Evolutionary conservation across 1,284 basidiomycete genomes (phyloP).

Genomic region (Ceratobasidium sp.): DNA sequence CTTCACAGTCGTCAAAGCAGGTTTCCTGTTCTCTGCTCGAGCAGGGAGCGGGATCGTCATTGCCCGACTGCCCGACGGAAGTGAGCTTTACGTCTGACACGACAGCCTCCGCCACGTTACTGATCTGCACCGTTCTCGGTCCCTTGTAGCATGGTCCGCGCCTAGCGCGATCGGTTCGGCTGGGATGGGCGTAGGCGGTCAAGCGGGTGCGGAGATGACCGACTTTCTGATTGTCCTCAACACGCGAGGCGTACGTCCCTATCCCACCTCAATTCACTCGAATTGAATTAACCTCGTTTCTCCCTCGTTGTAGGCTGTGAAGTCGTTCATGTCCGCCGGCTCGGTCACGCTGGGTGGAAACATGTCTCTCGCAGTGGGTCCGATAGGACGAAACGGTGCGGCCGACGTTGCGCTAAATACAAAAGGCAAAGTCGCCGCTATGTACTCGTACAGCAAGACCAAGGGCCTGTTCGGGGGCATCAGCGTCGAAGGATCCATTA

Average conservation of each 20-base stretch:
- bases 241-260: conserved; percentile 66
- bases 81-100: conserved; percentile 57
- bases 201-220: conserved; percentile 85
- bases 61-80: conserved; percentile 81
- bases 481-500: conserved; percentile 92
- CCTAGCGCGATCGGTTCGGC: conserved; percentile 96
- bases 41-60: conserved; percentile 94
- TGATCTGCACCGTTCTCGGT: not conserved
- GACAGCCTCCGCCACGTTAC: not conserved
- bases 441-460: conserved; percentile 97
- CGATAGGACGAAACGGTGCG: conserved; percentile 93
- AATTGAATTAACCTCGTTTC: conserved; percentile 49
- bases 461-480: conserved; percentile 80
- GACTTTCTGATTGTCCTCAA: conserved; percentile 96
- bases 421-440: conserved; percentile 89
- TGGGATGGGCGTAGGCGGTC: conserved; percentile 88
- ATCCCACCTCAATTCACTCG: conserved; percentile 62
- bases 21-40: conserved; percentile 62
- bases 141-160: conserved; percentile 80
- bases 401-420: conserved; percentile 87
- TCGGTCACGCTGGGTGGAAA: conserved; percentile 94
- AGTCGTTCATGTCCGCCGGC: conserved; percentile 94
- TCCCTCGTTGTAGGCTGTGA: conserved; percentile 43
- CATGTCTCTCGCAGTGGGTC: conserved; percentile 90
- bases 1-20: conserved; percentile 60